Conservation (phyloP, 2,329 filamentous ascomycete species). For the Gremmenia infestans region DNA sequence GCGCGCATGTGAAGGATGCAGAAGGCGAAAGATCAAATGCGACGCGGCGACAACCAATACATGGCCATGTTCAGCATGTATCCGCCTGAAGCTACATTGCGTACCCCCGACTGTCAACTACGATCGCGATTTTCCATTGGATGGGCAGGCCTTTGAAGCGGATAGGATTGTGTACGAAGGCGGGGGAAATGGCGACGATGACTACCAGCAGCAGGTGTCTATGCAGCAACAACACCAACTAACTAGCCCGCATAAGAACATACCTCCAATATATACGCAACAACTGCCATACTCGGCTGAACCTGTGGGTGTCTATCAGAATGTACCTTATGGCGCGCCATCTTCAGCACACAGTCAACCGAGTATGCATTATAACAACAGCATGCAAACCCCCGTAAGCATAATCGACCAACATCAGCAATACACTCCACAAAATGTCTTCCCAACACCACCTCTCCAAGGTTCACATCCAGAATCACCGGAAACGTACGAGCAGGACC, state of each 20-base stretch:
- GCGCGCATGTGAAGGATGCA: constrained; percentile 93
- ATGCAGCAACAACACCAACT: constrained; percentile 37
- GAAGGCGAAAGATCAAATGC: constrained; percentile 95
- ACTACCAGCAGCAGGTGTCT: constrained; percentile 49
- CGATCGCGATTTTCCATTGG: constrained; percentile 28
- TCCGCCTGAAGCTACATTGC: constrained; percentile 86
- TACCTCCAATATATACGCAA: constrained; percentile 42
- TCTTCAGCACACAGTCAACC: constrained; percentile 42
- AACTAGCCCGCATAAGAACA: constrained; percentile 34
- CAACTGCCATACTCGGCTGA: constrained; percentile 42
- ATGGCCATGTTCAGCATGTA: constrained; percentile 94
- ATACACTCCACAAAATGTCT: constrained; percentile 46
- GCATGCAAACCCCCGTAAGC: constrained; percentile 44
- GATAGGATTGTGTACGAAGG: constrained; percentile 41
- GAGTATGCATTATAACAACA: constrained; percentile 48
- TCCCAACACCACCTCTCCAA: constrained; percentile 47
- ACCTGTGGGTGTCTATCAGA: constrained; percentile 35
- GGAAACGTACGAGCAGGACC: constrained; percentile 54
- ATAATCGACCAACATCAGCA: constrained; percentile 47
- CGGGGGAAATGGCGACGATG: constrained; percentile 39
- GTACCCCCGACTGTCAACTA: constrained; percentile 60
- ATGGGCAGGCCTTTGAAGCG: constrained; percentile 43
- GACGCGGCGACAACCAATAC: constrained; percentile 95
- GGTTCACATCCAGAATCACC: constrained; percentile 35
- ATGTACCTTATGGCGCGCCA: constrained; percentile 34